Base-by-base conservation (phyloP, 2,329 filamentous ascomycete species). In the Elsinoe ampelina region DNA sequence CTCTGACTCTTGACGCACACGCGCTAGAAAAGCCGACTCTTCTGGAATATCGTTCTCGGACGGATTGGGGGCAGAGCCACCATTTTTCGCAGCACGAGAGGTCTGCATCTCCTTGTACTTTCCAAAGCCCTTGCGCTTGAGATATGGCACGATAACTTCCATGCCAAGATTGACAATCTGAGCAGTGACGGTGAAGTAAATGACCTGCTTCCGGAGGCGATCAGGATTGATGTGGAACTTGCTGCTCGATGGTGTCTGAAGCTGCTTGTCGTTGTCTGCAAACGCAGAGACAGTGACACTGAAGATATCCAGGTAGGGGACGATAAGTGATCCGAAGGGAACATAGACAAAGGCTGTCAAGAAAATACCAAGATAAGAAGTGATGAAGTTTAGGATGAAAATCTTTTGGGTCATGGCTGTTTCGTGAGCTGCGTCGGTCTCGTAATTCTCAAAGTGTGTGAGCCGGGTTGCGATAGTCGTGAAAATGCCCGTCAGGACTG, bases 321-420 rank as follows among this genome's bases (percentile, higher is more conserved):
- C 83, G 10, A 98, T 81, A 45, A 89, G 72, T 59, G 84, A 82
- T 12, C 89, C 92, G 64, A 97, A 97, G 0, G 92, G 92, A 17
- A 95, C 88, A 65, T 96, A 97, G 61, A 96, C 83, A 64, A 96
- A 97, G 0, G 91, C 89, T 0, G 91, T 96, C 15, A 97, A 80
- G 67, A 95, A 85, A n/a, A 95, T 85, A 1, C 89, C 87, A 54
- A 95, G 83, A 69, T 96, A 97, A 0, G 91, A 95, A 5, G 90
- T 95, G 72, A 97, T 92, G 72, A 96, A 95, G 75, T 96, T 95
- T 66, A 97, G 81, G 12, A 97, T 84, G 66, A 98, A 97, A 34
- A 95, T 86, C 75, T 98, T 98, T 58, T 88, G 84, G 0, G 93
- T 89, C 67, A 95, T 81, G 1, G 91, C 87, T 17, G 87, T 82